Evolutionary conservation across 805 yeast genomes (phyloP).

Genomic region (Candida loeiensis): DNA sequence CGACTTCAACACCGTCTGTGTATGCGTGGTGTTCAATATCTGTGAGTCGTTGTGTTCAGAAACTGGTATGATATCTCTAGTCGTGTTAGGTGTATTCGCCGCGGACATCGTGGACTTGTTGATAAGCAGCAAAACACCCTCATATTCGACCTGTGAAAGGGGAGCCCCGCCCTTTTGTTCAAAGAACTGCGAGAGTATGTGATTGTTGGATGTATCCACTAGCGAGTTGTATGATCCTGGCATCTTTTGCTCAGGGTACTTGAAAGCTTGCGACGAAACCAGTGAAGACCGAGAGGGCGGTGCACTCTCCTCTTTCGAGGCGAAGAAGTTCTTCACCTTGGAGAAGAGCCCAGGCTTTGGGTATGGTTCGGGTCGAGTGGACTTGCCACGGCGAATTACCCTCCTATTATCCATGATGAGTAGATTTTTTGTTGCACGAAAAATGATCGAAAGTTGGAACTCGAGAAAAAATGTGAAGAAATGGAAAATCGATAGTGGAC

Average conservation of each 20-base stretch:
- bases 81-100: background rate
- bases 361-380: constrained; percentile 23
- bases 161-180: constrained; percentile 73
- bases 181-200: constrained; percentile 65
- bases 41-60: constrained; percentile 2
- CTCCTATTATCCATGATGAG: constrained; percentile 34
- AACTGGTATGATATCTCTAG: background rate
- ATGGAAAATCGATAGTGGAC: background rate
- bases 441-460: background rate
- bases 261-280: constrained; percentile 1
- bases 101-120: constrained; percentile 6
- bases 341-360: constrained; percentile 26
- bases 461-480: background rate
- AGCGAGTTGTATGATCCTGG: constrained; percentile 11
- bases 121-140: constrained; percentile 57
- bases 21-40: constrained; percentile 23
- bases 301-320: constrained; percentile 2
- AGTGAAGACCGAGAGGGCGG: background rate
- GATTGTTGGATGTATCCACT: constrained; percentile 38
- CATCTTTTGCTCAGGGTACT: constrained; percentile 8
- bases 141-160: constrained; percentile 68
- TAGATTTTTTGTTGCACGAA: background rate
- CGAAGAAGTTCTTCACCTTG: constrained; percentile 25
- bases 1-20: constrained; percentile 26
- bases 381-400: constrained; percentile 27